phyloP scores from a whole-genome alignment of 306 rosid genomes.

The Rubus parviflorus region DNA sequence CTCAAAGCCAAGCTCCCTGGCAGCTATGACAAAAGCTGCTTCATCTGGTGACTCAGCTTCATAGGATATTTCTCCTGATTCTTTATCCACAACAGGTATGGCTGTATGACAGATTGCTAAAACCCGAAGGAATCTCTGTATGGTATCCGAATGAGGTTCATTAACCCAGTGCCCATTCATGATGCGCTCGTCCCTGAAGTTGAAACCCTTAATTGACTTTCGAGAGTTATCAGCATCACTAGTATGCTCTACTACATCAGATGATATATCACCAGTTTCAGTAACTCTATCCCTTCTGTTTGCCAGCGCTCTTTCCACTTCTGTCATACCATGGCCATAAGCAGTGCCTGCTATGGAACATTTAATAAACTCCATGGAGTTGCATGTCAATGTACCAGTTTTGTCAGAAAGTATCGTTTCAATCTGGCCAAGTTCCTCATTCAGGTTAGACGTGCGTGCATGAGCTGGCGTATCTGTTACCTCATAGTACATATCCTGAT shows the following conservation, averaged over 20 bases:
- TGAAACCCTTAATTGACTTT: conserved; percentile 62
- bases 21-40: conserved; percentile 92
- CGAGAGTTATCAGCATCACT: conserved; percentile 30
- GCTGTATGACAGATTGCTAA: conserved; percentile 86
- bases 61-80: conserved; percentile 55
- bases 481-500: conserved; percentile 74
- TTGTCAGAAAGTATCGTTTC: conserved; percentile 79
- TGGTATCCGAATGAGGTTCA: conserved; percentile 59
- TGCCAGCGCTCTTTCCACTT: conserved; percentile 71
- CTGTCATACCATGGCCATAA: conserved; percentile 78
- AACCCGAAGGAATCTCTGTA: conserved; percentile 66
- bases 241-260: conserved; percentile 23
- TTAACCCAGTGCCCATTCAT: conserved; percentile 72
- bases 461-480: conserved; percentile 73
- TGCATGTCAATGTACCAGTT: conserved; percentile 91
- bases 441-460: conserved; percentile 85
- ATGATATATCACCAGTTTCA: conserved; percentile 36
- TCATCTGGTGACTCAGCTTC: conserved; percentile 95
- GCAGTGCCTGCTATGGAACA: conserved; percentile 73
- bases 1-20: conserved; percentile 85
- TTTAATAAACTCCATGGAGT: conserved; percentile 90
- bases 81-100: conserved; percentile 54
- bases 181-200: conserved; percentile 73
- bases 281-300: conserved; percentile 29
- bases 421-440: conserved; percentile 93